phyloP scores from a whole-genome alignment of 345 rosid genomes.

The Lepidium sativum region DNA sequence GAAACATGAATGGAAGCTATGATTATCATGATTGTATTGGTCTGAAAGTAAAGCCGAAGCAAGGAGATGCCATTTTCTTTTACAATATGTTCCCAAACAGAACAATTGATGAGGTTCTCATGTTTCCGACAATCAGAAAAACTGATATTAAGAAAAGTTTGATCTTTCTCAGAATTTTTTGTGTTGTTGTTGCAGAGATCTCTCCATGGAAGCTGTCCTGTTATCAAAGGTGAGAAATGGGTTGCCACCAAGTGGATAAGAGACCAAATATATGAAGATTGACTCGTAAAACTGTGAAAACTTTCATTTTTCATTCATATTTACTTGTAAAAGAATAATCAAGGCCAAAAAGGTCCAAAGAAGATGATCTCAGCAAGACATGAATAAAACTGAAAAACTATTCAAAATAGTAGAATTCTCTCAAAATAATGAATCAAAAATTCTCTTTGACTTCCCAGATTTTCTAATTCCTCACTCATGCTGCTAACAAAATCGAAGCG shows the following conservation, averaged over 20 bases:
- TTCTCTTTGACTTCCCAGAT: conserved; percentile 1
- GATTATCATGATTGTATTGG: conserved; percentile 45
- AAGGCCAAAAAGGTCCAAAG: background rate
- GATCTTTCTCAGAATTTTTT: background rate
- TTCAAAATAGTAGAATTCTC: background rate
- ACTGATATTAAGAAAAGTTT: background rate
- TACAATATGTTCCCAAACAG: conserved; percentile 50
- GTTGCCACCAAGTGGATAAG: conserved; percentile 70
- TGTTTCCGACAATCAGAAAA: background rate
- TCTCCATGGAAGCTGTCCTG: conserved; percentile 55
- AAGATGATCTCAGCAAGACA: background rate
- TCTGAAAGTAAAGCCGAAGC: conserved; percentile 48
- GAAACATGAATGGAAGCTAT: conserved; percentile 33
- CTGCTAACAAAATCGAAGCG: conserved; percentile 17
- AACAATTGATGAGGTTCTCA: conserved; percentile 47
- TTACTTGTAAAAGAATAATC: background rate
- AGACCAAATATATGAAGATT: conserved; percentile 28
- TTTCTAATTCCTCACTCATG: conserved; percentile 8
- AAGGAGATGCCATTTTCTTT: conserved; percentile 62
- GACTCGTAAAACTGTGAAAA: background rate
- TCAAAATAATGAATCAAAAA: background rate
- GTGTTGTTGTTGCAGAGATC: conserved; percentile 36
- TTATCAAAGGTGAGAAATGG: conserved; percentile 58
- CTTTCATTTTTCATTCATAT: background rate
- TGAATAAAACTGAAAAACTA: background rate